Percentiles rank a stretch among this genome's conserved stretches.
These are phyloP conservation scores for Bipolaris bicolor DNA, from an alignment of 2,329 filamentous ascomycete species.

Conservation along the genomic window DNA sequence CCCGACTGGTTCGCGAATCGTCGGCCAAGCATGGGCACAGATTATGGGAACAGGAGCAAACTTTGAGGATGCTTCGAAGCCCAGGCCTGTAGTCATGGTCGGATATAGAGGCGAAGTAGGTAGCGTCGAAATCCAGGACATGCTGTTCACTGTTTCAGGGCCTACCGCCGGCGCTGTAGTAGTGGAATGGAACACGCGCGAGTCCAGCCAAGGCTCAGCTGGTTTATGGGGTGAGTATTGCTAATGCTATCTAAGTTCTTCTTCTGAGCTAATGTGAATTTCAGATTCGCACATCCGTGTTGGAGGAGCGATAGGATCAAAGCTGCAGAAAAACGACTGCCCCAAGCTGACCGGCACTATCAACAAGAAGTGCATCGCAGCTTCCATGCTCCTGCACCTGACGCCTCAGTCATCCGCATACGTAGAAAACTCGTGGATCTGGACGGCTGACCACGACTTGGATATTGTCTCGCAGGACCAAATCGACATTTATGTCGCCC, in stretches of 20 bases:
- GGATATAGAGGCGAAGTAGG: slow-evolving; percentile 25
- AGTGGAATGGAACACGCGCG: slow-evolving; percentile 71
- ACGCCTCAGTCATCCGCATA: too few relatives aligned
- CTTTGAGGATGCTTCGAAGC: slow-evolving; percentile 23
- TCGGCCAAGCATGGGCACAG: slow-evolving; percentile 25
- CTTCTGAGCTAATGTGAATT: not conserved
- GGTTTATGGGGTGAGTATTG: slow-evolving; percentile 24
- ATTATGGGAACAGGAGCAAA: slow-evolving; percentile 21
- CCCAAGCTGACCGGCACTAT: too few relatives aligned
- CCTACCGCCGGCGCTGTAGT: slow-evolving; percentile 68
- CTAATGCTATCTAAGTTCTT: not conserved
- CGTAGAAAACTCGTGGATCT: too few relatives aligned
- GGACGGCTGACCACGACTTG: too few relatives aligned
- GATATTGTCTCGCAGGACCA: too few relatives aligned
- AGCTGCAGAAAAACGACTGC: too few relatives aligned
- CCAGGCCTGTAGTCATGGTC: slow-evolving; percentile 23
- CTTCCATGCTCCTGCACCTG: too few relatives aligned
- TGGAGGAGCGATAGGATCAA: slow-evolving; percentile 7
- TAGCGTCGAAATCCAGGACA: slow-evolving; percentile 25
- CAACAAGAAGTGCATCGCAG: too few relatives aligned
- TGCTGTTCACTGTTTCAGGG: slow-evolving; percentile 53
- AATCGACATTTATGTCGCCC: too few relatives aligned
- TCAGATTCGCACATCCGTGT: not conserved
- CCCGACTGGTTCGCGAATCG: slow-evolving; percentile 17
- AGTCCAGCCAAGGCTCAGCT: slow-evolving; percentile 7